phyloP scores from a whole-genome alignment of 2,329 filamentous ascomycete species.

The Fusarium redolens region DNA sequence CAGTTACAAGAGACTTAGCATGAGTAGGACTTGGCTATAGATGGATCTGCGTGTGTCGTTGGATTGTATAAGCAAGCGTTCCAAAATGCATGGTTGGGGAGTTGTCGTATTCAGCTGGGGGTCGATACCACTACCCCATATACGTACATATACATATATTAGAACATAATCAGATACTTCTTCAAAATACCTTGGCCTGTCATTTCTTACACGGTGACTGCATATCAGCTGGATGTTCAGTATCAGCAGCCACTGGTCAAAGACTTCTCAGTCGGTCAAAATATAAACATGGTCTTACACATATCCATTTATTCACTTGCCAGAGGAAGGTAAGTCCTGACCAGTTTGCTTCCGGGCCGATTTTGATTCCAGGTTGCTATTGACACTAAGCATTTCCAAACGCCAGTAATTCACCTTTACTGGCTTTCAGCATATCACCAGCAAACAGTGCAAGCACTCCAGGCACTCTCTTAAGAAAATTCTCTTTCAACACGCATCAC shows the following conservation, averaged over 20 bases:
- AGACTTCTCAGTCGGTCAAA: too few species aligned
- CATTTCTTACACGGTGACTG: too few species aligned
- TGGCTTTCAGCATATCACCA: background rate
- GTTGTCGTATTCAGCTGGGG: background rate
- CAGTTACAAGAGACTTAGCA: slow-evolving; percentile 48
- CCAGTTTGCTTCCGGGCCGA: rapidly evolving
- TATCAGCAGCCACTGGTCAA: too few species aligned
- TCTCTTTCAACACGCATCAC: background rate
- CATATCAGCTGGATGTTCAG: too few species aligned
- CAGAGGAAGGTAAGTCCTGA: rapidly evolving
- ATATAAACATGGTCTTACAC: too few species aligned
- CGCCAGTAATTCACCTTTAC: background rate
- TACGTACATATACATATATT: background rate
- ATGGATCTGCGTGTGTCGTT: background rate
- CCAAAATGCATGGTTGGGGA: background rate
- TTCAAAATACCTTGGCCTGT: too few species aligned
- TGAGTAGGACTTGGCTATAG: slow-evolving; percentile 43
- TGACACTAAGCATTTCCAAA: background rate
- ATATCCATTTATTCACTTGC: background rate
- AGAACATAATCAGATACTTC: background rate
- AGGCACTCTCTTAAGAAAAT: background rate
- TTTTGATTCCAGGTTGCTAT: rapidly evolving
- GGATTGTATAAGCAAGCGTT: background rate
- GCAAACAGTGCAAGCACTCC: background rate
- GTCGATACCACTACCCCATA: background rate